phyloP scores from a whole-genome alignment of 1,139 yeast species.

The Saccharomyces hybrid region DNA sequence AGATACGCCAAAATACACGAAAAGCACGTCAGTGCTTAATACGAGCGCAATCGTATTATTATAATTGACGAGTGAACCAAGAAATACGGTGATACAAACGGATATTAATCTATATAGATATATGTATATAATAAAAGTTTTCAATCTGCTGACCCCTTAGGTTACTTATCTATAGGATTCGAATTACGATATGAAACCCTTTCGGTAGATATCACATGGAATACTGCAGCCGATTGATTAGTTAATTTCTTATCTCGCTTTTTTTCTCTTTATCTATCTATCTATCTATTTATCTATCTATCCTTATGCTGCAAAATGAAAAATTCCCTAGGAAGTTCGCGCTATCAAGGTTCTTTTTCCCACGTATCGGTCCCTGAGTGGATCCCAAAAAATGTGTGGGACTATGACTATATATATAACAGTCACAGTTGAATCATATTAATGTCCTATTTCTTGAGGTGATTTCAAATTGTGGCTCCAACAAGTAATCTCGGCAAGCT shows the following conservation, averaged over 20 bases:
- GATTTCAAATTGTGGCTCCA: neutral
- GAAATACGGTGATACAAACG: neutral
- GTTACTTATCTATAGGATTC: neutral
- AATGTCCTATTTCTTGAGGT: neutral
- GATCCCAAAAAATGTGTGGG: neutral
- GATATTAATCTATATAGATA: neutral
- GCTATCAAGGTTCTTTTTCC: neutral
- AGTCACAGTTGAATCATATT: neutral
- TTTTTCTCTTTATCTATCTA: neutral
- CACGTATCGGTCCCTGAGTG: neutral
- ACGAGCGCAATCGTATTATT: neutral
- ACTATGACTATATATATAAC: neutral
- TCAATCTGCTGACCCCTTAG: neutral
- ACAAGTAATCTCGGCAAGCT: neutral
- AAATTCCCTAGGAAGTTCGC: neutral
- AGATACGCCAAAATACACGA: constrained; percentile 90
- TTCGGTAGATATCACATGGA: neutral
- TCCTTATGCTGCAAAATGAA: neutral
- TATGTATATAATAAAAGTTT: neutral
- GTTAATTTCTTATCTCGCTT: neutral
- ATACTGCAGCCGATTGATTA: neutral
- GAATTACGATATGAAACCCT: neutral
- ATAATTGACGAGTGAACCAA: neutral
- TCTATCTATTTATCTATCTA: neutral
- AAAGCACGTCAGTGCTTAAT: constrained; percentile 37